Conservation (phyloP, 306 rosid species). For the Sophora flavescens region DNA sequence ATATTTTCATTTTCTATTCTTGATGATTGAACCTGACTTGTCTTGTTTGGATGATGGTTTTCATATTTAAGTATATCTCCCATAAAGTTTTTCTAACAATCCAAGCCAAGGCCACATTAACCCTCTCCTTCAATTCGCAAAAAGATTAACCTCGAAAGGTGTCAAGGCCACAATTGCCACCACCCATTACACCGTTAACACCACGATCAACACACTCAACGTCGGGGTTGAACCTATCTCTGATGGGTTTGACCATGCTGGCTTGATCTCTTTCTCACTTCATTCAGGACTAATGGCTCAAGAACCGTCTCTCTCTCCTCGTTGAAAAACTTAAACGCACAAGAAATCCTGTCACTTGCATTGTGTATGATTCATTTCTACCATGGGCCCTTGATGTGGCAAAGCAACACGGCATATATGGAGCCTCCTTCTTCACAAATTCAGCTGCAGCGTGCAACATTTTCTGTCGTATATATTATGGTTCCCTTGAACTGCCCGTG, state of each 20-base stretch:
- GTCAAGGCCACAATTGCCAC: conserved; percentile 62
- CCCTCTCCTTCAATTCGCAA: conserved; percentile 61
- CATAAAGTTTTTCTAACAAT: too few relatives aligned
- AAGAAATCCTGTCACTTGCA: conserved; percentile 46
- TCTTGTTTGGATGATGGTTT: too few relatives aligned
- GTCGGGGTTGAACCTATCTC: conserved; percentile 64
- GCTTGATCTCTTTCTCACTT: conserved; percentile 49
- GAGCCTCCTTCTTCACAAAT: conserved; percentile 58
- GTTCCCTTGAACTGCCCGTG: conserved; percentile 49
- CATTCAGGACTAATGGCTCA: conserved; percentile 55
- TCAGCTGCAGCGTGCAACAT: conserved; percentile 56
- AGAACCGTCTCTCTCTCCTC: conserved; percentile 47
- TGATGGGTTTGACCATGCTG: conserved; percentile 64
- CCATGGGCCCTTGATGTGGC: conserved; percentile 71
- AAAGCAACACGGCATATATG: conserved; percentile 49
- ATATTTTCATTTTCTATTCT: too few relatives aligned
- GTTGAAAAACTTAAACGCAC: conserved; percentile 30
- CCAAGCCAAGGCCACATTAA: conserved; percentile 69
- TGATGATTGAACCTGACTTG: too few relatives aligned
- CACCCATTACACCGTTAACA: conserved; percentile 54
- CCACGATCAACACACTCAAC: conserved; percentile 51
- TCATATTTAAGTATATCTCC: too few relatives aligned
- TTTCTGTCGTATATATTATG: conserved; percentile 51
- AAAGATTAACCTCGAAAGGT: conserved; percentile 53
- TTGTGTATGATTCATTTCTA: conserved; percentile 58